phyloP scores from a whole-genome alignment of 768 basidiomycete species.

The Leccinellum albellum region DNA sequence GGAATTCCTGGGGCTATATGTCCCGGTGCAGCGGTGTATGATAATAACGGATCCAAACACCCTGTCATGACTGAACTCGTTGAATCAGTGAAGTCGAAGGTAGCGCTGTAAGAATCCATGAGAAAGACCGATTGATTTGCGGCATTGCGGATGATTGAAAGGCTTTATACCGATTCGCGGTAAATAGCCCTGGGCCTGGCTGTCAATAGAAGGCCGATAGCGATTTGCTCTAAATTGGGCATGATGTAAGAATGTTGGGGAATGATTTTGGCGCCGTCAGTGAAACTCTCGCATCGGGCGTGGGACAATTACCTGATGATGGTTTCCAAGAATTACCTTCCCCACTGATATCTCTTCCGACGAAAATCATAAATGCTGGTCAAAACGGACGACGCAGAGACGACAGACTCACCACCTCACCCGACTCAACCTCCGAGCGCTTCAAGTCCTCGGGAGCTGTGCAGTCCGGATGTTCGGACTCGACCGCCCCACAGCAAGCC shows the following conservation, averaged over 20 bases:
- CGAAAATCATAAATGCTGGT: background rate
- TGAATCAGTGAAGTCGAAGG: background rate
- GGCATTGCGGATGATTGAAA: accelerated
- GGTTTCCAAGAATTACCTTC: background rate
- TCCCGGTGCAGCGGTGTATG: background rate
- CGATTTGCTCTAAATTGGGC: no score
- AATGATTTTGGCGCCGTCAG: background rate
- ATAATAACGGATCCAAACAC: background rate
- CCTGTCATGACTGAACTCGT: background rate
- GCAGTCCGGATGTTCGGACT: background rate
- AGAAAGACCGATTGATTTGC: background rate
- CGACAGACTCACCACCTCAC: background rate
- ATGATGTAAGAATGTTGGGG: background rate
- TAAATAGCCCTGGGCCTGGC: no score
- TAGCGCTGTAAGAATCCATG: background rate
- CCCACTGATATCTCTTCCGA: background rate
- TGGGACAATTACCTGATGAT: background rate
- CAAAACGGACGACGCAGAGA: background rate
- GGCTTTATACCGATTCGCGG: background rate
- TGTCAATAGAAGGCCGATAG: no score
- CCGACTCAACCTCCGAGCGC: background rate
- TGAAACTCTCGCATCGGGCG: background rate
- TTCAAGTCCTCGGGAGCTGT: background rate
- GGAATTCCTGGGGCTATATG: background rate
- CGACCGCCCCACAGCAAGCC: constrained; percentile 9